Evolutionary conservation across 768 basidiomycete genomes (phyloP).

Genomic region (Macrocybe gigantea): DNA sequence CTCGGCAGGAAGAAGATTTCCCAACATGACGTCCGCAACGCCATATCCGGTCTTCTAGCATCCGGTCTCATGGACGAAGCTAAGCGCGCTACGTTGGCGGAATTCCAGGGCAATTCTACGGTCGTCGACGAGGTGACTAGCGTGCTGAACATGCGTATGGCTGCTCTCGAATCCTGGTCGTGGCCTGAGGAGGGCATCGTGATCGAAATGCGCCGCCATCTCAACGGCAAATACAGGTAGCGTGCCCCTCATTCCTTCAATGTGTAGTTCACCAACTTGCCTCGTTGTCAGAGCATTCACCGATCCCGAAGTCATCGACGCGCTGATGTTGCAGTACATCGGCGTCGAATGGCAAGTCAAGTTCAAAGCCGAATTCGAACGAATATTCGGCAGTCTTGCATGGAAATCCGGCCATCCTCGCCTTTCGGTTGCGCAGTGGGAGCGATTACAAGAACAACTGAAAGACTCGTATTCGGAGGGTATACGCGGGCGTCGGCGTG

Average conservation of each 20-base stretch:
- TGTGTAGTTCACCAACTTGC: not conserved
- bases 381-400: slow-evolving; percentile 26
- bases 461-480: slow-evolving; percentile 5
- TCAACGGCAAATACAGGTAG: slow-evolving; percentile 44
- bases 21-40: slow-evolving; percentile 16
- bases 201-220: slow-evolving; percentile 39
- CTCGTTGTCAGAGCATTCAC: slow-evolving; percentile 33
- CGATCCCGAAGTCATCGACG: slow-evolving; percentile 42
- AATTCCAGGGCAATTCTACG: slow-evolving; percentile 32
- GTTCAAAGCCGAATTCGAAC: slow-evolving; percentile 23
- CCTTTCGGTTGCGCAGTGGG: slow-evolving; percentile 9
- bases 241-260: not conserved
- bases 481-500: slow-evolving; percentile 21
- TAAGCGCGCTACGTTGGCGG: slow-evolving; percentile 32
- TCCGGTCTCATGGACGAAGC: slow-evolving; percentile 33
- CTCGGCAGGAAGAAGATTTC: slow-evolving; percentile 22
- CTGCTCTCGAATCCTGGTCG: slow-evolving; percentile 32
- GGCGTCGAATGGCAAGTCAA: slow-evolving; percentile 37
- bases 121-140: slow-evolving; percentile 36
- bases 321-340: slow-evolving; percentile 37
- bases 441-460: slow-evolving; percentile 16
- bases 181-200: slow-evolving; percentile 37
- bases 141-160: slow-evolving; percentile 40
- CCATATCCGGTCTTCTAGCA: slow-evolving; percentile 29
- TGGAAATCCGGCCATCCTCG: slow-evolving; percentile 24